Evolutionary conservation across 345 rosid genomes (phyloP), one percentile per base, ranked within the genome.

Genomic region (Alliaria petiolata): DNA sequence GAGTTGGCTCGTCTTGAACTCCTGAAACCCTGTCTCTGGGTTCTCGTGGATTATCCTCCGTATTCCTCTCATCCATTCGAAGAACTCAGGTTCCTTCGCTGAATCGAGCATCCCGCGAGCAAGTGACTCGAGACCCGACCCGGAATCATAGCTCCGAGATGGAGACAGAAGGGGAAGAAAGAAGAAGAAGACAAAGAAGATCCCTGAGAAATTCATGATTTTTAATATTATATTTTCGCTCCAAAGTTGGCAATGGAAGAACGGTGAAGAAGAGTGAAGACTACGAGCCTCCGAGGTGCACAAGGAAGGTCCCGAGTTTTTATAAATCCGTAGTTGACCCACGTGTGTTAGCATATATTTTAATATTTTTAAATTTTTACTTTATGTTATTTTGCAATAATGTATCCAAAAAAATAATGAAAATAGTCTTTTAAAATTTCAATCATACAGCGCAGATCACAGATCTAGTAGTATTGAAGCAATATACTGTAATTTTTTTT

Each of bases 1-100:
- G 71, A 86, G 82, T 55, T 84, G 74, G 52, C 88, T 86, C 28
- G 91, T 89, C 71, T 75, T 63, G 63, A 78, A 78, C 79, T 89
- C 91, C 60, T 89, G 83, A 61, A 89, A 89, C n/a, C 88, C 95
- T 3, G 83, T 75, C 71, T 89, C 89, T 11, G 91, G 95, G 65
- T 82, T 49, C 83, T 85, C 80, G 63, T 84, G 95, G 12, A 86
- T 80, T 71, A 46, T 82, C 75, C 95, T 80, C 63, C 91, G 80
- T 35, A 85, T 58, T 25, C 76, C 87, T 77, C 78, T 80, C 84
- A 82, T 80, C 95, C 91, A 85, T 26, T 84, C 80, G 45, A 81
- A 84, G 80, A 81, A 86, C 67, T 77, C 81, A 4, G 86, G 81
- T n/a, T 83, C 81, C 52, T 57, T 85, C 2, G 91, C 91, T 10